phyloP scores from a whole-genome alignment of 2,329 filamentous ascomycete genomes.

The Xylaria sp. region DNA sequence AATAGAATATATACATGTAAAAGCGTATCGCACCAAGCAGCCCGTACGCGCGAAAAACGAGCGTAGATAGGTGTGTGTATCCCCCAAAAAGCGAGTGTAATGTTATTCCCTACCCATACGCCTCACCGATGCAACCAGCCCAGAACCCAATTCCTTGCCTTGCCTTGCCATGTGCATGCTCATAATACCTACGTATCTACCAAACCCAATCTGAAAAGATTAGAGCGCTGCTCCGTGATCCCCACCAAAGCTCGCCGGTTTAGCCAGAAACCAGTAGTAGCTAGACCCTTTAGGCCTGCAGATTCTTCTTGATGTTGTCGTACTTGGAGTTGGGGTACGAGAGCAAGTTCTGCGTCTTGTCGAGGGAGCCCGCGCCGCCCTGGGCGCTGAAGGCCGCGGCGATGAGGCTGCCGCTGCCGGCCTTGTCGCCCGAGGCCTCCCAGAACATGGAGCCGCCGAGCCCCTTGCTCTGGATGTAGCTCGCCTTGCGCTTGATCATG shows the following conservation, averaged over 20 bases:
- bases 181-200: too few species aligned
- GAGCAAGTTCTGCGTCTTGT: slow-evolving; percentile 43
- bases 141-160: slow-evolving; percentile 9
- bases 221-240: slow-evolving; percentile 29
- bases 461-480: slow-evolving; percentile 69
- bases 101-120: slow-evolving; percentile 12
- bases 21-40: slow-evolving; percentile 12
- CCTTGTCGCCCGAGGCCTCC: slow-evolving; percentile 78
- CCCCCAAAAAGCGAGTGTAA: slow-evolving; percentile 27
- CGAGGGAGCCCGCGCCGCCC: slow-evolving; percentile 42
- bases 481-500: slow-evolving; percentile 69
- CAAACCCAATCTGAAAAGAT: too few species aligned
- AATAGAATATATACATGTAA: slow-evolving; percentile 30
- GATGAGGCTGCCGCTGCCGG: slow-evolving; percentile 69
- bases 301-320: slow-evolving; percentile 47
- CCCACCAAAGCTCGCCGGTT: neutral
- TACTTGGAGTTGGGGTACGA: slow-evolving; percentile 46
- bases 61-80: slow-evolving; percentile 7
- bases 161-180: neutral
- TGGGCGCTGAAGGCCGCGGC: slow-evolving; percentile 43
- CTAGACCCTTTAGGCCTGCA: slow-evolving; percentile 33
- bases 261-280: neutral
- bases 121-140: slow-evolving; percentile 23
- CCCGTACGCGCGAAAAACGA: slow-evolving; percentile 11
- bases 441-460: slow-evolving; percentile 88